Evolutionary conservation across 352 stramenopile species (phyloP).

Genomic region (Thalassiosira delicatula): DNA sequence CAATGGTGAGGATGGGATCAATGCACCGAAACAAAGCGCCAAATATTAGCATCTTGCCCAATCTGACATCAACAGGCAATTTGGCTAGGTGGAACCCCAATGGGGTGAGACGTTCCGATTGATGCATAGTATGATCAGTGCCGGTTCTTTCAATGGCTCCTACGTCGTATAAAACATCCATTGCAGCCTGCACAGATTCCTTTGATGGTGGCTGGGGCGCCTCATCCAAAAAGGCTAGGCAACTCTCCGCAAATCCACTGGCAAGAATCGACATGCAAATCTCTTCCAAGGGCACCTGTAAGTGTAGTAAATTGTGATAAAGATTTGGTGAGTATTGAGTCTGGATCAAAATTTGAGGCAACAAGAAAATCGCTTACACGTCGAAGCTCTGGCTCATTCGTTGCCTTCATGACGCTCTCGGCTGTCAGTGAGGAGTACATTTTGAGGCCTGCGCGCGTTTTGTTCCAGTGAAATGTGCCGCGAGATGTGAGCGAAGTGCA

Average conservation of each 20-base stretch:
- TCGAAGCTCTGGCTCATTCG: conserved; percentile 84
- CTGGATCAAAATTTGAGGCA: neutral
- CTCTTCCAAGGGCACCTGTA: conserved; percentile 68
- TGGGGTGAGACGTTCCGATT: conserved; percentile 87
- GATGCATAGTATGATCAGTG: neutral
- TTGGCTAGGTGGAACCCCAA: conserved; percentile 91
- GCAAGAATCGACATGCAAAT: conserved; percentile 82
- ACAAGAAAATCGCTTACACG: conserved; percentile 59
- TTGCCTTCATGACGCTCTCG: conserved; percentile 75
- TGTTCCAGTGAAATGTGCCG: too few relatives aligned
- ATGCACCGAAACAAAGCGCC: conserved; percentile 92
- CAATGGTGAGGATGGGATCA: conserved; percentile 84
- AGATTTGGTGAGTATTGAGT: neutral
- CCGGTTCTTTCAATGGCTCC: conserved; percentile 60
- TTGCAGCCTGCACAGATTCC: conserved; percentile 62
- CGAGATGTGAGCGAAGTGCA: too few relatives aligned
- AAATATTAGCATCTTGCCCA: conserved; percentile 97
- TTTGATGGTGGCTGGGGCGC: conserved; percentile 76
- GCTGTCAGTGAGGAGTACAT: conserved; percentile 84
- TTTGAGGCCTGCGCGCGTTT: conserved; percentile 70
- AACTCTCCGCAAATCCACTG: conserved; percentile 58
- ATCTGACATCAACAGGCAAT: conserved; percentile 91
- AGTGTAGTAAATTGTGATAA: neutral
- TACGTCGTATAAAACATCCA: conserved; percentile 72
- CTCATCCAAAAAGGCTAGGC: conserved; percentile 73